Evolutionary conservation across 2,329 filamentous ascomycete species (phyloP).

Genomic region (Pseudocercospora ulei): DNA sequence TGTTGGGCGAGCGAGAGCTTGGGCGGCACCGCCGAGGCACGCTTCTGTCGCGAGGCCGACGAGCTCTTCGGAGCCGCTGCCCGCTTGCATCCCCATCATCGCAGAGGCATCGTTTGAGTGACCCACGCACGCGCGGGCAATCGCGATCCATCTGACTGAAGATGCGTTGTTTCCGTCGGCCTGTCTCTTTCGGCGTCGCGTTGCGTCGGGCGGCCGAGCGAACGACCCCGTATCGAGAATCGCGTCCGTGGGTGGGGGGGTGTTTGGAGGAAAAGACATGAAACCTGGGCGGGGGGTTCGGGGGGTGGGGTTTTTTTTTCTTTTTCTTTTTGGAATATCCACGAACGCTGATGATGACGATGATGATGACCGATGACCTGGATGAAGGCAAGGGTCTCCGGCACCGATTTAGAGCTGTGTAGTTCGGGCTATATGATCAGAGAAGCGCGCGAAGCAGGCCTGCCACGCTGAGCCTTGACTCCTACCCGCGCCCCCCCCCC

Average conservation of each 20-base stretch:
- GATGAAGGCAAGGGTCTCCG: background rate
- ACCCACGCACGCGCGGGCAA: no score
- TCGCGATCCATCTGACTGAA: no score
- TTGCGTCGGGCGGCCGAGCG: no score
- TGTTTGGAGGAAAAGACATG: slow-evolving; percentile 3
- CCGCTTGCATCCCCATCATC: slow-evolving; percentile 12
- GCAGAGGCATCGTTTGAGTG: slow-evolving; percentile 16
- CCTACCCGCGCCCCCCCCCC: no score
- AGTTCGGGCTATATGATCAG: slow-evolving; percentile 2
- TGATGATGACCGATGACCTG: no score
- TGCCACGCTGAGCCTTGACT: slow-evolving; percentile 2
- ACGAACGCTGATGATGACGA: slow-evolving; percentile 5
- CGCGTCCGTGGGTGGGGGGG: background rate
- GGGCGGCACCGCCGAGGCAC: slow-evolving; percentile 51
- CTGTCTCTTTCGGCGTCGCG: no score
- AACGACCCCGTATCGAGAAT: background rate
- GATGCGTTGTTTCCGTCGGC: no score
- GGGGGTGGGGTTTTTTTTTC: background rate
- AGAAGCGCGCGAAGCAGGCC: slow-evolving; percentile 4
- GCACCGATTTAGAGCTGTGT: background rate
- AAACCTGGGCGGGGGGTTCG: background rate
- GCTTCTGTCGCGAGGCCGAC: slow-evolving; percentile 86
- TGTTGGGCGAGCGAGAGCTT: slow-evolving; percentile 87
- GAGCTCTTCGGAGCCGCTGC: slow-evolving; percentile 65
- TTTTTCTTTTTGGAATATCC: slow-evolving; percentile 5